Percentiles rank a stretch among this genome's conserved stretches.
Conservation (phyloP, 495 filamentous ascomycete genomes). For the Hypoxylon lienhwacheense region DNA sequence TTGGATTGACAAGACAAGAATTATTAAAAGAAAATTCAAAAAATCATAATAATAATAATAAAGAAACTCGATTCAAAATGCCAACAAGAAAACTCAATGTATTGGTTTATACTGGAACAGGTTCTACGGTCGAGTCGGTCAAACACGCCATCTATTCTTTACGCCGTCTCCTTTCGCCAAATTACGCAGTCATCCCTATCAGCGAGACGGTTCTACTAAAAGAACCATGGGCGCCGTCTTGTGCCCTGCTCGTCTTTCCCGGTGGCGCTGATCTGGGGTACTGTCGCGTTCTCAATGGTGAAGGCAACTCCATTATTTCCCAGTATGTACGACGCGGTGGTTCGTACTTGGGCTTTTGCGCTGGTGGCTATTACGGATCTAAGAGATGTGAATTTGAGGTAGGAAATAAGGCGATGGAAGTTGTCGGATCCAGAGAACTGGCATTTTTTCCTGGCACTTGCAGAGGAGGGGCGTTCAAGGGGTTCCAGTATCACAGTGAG, state of each 20-base stretch:
- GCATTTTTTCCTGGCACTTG: conserved; percentile 86
- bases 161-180: conserved; percentile 83
- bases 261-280: conserved; percentile 95
- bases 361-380: conserved; percentile 89
- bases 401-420: conserved; percentile 77
- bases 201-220: conserved; percentile 77
- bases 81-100: conserved; percentile 74
- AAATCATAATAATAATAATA: too few species aligned
- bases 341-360: conserved; percentile 86
- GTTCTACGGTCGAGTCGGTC: conserved; percentile 84
- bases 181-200: conserved; percentile 89
- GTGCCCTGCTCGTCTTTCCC: conserved; percentile 86
- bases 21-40: too few species aligned
- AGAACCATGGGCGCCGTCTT: conserved; percentile 88
- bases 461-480: conserved; percentile 82
- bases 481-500: conserved; percentile 92
- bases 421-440: conserved; percentile 83
- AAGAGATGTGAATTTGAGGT: conserved; percentile 87
- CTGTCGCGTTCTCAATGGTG: conserved; percentile 82
- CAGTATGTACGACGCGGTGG: conserved; percentile 88
- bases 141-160: conserved; percentile 87
- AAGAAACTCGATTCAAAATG: conserved; percentile 54
- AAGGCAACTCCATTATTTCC: conserved; percentile 79
- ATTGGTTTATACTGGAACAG: conserved; percentile 83
- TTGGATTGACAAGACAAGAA: too few species aligned